Percentiles rank a stretch among this genome's conserved stretches.
Conservation (phyloP, 163 green algal species). For the Chlamydomonas reinhardtii region DNA sequence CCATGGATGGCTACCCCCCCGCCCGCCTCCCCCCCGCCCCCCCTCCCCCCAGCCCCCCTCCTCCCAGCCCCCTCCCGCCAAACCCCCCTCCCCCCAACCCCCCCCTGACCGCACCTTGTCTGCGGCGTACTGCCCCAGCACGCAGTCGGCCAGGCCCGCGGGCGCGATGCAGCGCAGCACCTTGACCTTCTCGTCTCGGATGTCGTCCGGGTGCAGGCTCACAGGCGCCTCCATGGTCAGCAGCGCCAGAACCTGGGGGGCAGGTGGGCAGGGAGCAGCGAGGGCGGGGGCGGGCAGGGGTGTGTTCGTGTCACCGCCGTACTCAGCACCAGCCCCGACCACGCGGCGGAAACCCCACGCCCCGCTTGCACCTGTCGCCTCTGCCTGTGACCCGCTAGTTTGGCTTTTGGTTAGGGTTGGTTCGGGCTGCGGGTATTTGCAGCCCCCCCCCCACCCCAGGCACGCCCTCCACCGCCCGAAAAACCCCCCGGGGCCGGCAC, state of each 20-base stretch:
- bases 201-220: slow-evolving; percentile 90
- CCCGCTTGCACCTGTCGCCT: too few relatives aligned
- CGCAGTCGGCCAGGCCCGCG: slow-evolving; percentile 73
- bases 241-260: slow-evolving; percentile 88
- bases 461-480: too few relatives aligned
- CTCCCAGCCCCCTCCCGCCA: neutral
- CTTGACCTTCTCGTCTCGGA: slow-evolving; percentile 95
- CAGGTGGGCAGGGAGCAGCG: neutral
- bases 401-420: too few relatives aligned
- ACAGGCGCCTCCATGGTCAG: slow-evolving; percentile 97
- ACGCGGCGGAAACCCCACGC: too few relatives aligned
- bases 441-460: too few relatives aligned
- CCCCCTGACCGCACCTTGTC: slow-evolving; percentile 16
- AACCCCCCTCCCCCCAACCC: neutral
- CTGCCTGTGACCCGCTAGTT: too few relatives aligned
- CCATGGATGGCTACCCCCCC: too few relatives aligned
- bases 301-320: too few relatives aligned
- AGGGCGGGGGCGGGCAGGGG: neutral
- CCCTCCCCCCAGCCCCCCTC: neutral
- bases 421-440: too few relatives aligned
- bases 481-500: too few relatives aligned
- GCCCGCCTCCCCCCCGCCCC: too few relatives aligned
- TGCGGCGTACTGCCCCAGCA: slow-evolving; percentile 95
- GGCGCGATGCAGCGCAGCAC: slow-evolving; percentile 87
- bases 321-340: too few relatives aligned